Conservation (phyloP, 768 basidiomycete species). For the Gelatoporia subvermispora region DNA sequence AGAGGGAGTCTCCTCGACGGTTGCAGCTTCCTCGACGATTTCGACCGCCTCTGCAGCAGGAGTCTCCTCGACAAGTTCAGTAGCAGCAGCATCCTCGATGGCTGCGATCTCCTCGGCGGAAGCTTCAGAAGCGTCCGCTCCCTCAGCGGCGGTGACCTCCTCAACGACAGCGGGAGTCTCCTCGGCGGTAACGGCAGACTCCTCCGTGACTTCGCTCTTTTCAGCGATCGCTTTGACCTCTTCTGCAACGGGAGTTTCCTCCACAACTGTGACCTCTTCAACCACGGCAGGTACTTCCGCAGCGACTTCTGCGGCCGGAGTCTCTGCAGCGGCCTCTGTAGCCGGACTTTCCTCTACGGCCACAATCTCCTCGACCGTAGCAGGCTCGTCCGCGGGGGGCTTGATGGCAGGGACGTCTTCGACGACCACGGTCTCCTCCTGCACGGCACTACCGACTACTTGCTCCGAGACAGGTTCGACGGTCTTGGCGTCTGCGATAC, state of each 20-base stretch:
- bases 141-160: background rate
- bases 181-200: background rate
- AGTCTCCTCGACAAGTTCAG: background rate
- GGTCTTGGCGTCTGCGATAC: background rate
- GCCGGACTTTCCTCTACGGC: too few relatives aligned
- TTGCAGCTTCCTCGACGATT: background rate
- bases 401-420: constrained; percentile 3
- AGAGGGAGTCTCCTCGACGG: constrained; percentile 1
- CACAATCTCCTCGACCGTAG: too few relatives aligned
- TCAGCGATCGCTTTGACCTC: background rate
- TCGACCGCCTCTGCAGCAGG: background rate
- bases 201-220: background rate
- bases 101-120: background rate
- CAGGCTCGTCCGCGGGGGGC: background rate
- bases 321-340: too few relatives aligned
- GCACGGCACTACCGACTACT: background rate
- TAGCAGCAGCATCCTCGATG: background rate
- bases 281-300: background rate
- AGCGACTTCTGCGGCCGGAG: background rate
- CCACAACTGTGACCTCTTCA: background rate
- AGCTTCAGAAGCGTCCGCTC: background rate
- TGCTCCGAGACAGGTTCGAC: background rate
- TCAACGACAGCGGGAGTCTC: background rate
- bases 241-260: background rate
- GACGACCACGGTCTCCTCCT: background rate